Percentiles rank a stretch among this genome's conserved stretches.
phyloP scores from a whole-genome alignment of 345 rosid species.

The Boechera stricta region DNA sequence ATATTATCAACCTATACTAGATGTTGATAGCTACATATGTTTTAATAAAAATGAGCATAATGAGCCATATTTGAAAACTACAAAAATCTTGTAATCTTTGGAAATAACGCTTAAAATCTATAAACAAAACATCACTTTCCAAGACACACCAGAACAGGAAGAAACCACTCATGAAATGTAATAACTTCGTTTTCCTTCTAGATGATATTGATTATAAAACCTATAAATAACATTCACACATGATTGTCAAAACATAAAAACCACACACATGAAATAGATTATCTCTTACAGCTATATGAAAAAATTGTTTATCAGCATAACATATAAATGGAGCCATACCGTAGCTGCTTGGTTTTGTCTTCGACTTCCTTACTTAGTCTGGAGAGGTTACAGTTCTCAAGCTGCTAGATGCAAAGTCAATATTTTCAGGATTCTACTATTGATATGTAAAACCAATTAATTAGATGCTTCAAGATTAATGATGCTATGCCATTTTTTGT shows the following conservation, averaged over 20 bases:
- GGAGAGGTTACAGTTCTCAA: conserved; percentile 60
- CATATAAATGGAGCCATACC: conserved; percentile 37
- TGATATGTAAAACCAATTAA: conserved; percentile 22
- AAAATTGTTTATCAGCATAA: neutral
- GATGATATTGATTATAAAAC: neutral
- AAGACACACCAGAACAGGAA: neutral
- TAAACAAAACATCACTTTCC: neutral
- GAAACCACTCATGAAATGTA: neutral
- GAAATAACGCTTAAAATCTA: neutral
- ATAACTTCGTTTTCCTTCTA: neutral
- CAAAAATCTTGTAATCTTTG: neutral
- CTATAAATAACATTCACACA: conserved; percentile 1
- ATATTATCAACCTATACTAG: neutral
- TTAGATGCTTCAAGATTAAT: conserved; percentile 12
- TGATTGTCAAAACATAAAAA: neutral
- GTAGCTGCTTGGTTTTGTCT: conserved; percentile 66
- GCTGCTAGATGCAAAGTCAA: conserved; percentile 48
- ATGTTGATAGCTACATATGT: conserved; percentile 3
- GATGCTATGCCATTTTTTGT: neutral
- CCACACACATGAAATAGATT: conserved; percentile 4
- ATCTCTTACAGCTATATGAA: conserved; percentile 7
- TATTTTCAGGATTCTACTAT: conserved; percentile 18
- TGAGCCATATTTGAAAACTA: neutral
- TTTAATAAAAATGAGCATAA: neutral
- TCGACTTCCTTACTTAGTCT: conserved; percentile 70